These are phyloP conservation scores for Hexamita inflata DNA, from an alignment of 208 protist genomes.

Conservation along the genomic window DNA sequence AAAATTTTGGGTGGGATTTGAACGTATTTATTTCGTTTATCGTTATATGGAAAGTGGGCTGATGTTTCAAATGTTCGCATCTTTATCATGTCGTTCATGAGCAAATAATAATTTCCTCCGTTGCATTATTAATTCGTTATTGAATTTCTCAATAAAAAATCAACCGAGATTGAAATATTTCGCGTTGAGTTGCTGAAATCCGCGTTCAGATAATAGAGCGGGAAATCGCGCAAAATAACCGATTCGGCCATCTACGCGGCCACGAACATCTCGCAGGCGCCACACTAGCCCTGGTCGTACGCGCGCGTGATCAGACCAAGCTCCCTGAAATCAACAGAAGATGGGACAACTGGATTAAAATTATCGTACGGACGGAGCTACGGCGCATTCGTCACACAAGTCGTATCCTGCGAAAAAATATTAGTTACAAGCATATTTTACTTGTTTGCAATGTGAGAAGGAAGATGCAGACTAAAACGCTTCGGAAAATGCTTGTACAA, in stretches of 20 bases:
- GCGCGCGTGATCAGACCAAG: constrained; percentile 44
- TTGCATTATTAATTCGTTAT: neutral
- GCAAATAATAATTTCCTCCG: constrained; percentile 4
- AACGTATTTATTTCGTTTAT: neutral
- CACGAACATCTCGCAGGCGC: constrained; percentile 51
- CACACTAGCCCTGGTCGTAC: constrained; percentile 54
- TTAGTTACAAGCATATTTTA: too few species aligned
- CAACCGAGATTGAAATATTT: too few species aligned
- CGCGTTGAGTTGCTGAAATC: neutral
- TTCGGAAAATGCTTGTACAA: too few species aligned
- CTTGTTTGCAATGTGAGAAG: too few species aligned
- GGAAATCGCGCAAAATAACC: constrained; percentile 27
- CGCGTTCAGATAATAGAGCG: neutral
- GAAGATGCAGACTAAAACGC: too few species aligned
- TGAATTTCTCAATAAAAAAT: neutral
- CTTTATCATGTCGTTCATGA: neutral
- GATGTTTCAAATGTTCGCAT: neutral
- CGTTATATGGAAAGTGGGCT: neutral
- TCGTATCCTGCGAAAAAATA: too few species aligned
- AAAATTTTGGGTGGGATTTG: neutral
- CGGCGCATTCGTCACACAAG: too few species aligned
- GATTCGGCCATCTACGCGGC: constrained; percentile 31
- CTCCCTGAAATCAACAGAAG: constrained; percentile 48
- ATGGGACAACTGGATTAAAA: too few species aligned
- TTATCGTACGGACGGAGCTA: too few species aligned